Conservation (phyloP, 1,139 yeast genomes). For the Blastobotrys aristatus region DNA sequence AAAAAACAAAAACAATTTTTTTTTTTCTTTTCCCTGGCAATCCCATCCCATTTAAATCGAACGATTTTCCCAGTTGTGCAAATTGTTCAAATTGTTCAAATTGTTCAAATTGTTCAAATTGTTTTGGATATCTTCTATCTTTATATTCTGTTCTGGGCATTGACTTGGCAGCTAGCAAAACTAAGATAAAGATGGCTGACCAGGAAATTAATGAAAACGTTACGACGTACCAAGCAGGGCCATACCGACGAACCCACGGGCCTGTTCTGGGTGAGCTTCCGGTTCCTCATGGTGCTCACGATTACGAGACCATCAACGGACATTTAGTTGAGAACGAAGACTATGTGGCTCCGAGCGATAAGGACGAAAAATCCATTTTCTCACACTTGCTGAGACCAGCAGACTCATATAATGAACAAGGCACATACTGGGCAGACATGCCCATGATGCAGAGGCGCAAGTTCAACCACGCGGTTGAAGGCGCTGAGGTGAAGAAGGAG, state of each 20-base stretch:
- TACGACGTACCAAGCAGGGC: constrained; percentile 5
- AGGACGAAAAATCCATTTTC: constrained; percentile 34
- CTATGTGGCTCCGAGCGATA: constrained; percentile 25
- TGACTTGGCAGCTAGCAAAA: no score
- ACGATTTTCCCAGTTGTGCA: not conserved
- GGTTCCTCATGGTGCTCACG: constrained; percentile 36
- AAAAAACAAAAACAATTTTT: not conserved
- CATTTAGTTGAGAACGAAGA: constrained; percentile 24
- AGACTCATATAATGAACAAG: constrained; percentile 32
- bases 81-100: no score
- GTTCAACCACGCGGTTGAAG: constrained; percentile 31
- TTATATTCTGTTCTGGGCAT: no score
- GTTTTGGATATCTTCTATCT: no score
- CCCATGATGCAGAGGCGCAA: constrained; percentile 27
- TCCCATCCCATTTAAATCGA: not conserved
- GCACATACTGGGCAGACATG: constrained; percentile 39
- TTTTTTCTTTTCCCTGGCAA: no score
- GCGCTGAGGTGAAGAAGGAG: constrained; percentile 30
- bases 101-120: no score
- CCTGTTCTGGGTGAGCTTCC: constrained; percentile 35
- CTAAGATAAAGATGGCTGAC: no score
- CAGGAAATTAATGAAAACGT: constrained; percentile 3
- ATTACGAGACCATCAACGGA: constrained; percentile 34
- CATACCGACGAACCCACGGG: constrained; percentile 24
- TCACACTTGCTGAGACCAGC: constrained; percentile 32